Evolutionary conservation across 2,329 filamentous ascomycete species (phyloP), one percentile per base, ranked within the genome.

Genomic region (Aureobasidium sp.): DNA sequence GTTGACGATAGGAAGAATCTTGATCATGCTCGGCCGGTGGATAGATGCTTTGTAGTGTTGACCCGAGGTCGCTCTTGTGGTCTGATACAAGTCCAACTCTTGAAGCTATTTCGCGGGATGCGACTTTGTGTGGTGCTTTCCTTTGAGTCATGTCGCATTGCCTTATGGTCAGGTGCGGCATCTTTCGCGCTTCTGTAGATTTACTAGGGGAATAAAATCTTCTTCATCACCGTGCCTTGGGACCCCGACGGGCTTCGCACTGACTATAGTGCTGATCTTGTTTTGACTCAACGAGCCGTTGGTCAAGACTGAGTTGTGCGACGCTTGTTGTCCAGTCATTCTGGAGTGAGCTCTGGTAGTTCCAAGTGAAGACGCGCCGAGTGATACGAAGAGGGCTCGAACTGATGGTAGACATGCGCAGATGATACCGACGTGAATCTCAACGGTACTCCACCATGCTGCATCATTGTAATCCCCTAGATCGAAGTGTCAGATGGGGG

Each of bases 391-490:
- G 18, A 61, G 58, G 6, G 66, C 56, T 55, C 64, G 78, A 4
- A 69, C 61, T 23, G 55, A 59, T 13, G 68, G 67, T 6, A 69
- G 65, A 29, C 68, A 67, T 47, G 68, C 68, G 42, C 68, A 69
- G 31, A 68, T 65, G 62, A 69, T 68, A 27, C 67, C 59, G 20
- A 67, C 62, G 36, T 68, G 62, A 40, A 64, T 58, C 25, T 69
- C 68, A 56, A 69, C 65, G 23, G 51, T 61, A 33, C 64, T 67
- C 68, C 68, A 69, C 50, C 60, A 66, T 8, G 68, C 62, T 11
- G 67, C 61, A 16, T 66, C 56, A 27, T 67, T 67, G 38, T 68
- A 62, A 47, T 61, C 60, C 66, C 58, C 58, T 61, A 25, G 9
- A 15, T 11, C 7, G n/a, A 7, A 33, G 6, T 40, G 42, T 48